Evolutionary conservation across 2,329 filamentous ascomycete genomes (phyloP).

Genomic region (Anthostomella pinea): DNA sequence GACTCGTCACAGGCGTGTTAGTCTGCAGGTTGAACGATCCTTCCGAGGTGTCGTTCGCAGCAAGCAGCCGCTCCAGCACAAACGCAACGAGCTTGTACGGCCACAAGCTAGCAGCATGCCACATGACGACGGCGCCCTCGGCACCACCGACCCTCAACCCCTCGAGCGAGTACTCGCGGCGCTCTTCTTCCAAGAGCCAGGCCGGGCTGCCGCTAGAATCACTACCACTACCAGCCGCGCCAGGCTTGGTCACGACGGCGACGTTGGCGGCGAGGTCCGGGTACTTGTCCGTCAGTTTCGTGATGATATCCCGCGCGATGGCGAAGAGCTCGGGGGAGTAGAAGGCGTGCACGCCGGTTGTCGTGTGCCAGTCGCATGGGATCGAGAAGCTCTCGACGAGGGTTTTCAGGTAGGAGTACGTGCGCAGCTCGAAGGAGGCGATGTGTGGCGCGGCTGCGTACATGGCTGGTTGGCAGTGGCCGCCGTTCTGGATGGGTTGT

Average conservation of each 20-base stretch:
- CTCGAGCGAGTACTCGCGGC: conserved; percentile 38
- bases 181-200: conserved; percentile 24
- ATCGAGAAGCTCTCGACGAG: conserved; percentile 58
- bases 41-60: conserved; percentile 19
- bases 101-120: conserved; percentile 68
- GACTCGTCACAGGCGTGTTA: conserved; percentile 59
- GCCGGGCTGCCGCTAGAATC: conserved; percentile 14
- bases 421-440: conserved; percentile 69
- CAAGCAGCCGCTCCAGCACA: conserved; percentile 60
- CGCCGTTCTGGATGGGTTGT: conserved; percentile 54
- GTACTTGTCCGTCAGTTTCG: conserved; percentile 45
- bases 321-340: conserved; percentile 55
- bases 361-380: conserved; percentile 66
- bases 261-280: conserved; percentile 56
- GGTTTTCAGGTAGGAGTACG: conserved; percentile 57
- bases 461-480: conserved; percentile 72
- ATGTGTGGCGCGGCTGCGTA: conserved; percentile 60
- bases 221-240: too few relatives aligned
- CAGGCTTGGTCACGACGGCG: conserved; percentile 37
- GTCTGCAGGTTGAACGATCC: conserved; percentile 68
- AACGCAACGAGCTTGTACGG: conserved; percentile 81
- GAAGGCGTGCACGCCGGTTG: conserved; percentile 63
- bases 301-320: conserved; percentile 49
- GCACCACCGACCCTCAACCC: conserved; percentile 55
- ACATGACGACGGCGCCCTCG: conserved; percentile 62